Conservation (phyloP, 73 alveolate species). For the Diophrys sp. region DNA sequence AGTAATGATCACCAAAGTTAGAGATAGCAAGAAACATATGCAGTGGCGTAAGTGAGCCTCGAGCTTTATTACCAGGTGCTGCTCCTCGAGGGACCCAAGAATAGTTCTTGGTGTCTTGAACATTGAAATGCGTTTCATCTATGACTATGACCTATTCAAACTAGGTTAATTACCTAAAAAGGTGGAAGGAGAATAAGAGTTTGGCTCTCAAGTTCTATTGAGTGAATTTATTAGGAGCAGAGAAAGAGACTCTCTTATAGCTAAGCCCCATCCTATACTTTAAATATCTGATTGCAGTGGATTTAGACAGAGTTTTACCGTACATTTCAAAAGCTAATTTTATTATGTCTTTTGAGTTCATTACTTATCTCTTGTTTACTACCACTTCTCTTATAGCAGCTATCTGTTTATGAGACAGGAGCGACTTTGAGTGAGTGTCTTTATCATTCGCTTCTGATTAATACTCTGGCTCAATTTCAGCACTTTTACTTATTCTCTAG, state of each 20-base stretch:
- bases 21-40: neutral
- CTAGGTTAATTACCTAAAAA: neutral
- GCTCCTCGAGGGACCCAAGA: neutral
- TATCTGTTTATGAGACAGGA: too few species aligned
- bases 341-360: neutral
- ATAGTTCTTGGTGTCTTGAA: neutral
- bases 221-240: neutral
- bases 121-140: neutral
- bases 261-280: neutral
- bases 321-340: neutral
- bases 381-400: too few species aligned
- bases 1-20: too few species aligned
- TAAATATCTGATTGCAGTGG: neutral
- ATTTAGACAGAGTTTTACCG: neutral
- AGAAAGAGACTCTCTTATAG: neutral
- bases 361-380: too few species aligned
- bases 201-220: neutral
- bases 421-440: too few species aligned
- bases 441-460: too few species aligned
- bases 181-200: neutral
- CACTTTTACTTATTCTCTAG: too few species aligned
- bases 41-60: neutral
- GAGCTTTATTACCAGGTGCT: neutral
- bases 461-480: too few species aligned
- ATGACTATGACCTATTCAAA: neutral